Evolutionary conservation across 177 flowering plant genomes (phyloP).

Genomic region (Tripterygium wilfordii): DNA sequence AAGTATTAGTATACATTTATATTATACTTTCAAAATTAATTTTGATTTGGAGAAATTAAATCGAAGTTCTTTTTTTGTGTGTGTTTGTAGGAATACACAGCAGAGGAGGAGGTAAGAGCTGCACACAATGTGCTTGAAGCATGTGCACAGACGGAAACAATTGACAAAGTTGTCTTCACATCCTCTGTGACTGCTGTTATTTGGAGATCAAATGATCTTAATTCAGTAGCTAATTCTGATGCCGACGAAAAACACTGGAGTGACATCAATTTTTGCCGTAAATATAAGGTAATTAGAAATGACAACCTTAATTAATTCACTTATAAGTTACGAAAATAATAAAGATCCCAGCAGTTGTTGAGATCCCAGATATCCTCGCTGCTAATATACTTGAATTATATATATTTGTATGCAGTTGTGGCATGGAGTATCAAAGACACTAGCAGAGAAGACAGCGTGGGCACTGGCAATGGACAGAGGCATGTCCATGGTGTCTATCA

Average conservation of each 20-base stretch:
- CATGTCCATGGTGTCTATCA: conserved; percentile 68
- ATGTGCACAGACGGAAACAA: conserved; percentile 69
- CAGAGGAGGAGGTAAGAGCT: conserved; percentile 71
- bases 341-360: too few relatives aligned
- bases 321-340: not conserved
- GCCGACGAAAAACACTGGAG: conserved; percentile 73
- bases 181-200: conserved; percentile 73
- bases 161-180: conserved; percentile 78
- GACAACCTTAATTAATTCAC: not conserved
- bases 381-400: not conserved
- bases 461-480: conserved; percentile 85
- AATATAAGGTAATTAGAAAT: conserved; percentile 28
- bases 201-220: conserved; percentile 52
- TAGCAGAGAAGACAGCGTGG: conserved; percentile 90
- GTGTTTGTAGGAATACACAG: conserved; percentile 54
- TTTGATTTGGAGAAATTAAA: not conserved
- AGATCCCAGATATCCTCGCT: not conserved
- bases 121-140: conserved; percentile 90
- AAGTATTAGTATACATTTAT: conserved; percentile 11
- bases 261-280: conserved; percentile 55
- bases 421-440: conserved; percentile 74
- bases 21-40: not conserved
- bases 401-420: conserved; percentile 52
- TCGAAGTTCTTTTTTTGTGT: not conserved
- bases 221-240: conserved; percentile 13